These are phyloP conservation scores for Alternaria sp. DNA, from an alignment of 2,329 filamentous ascomycete species.

Conservation along the genomic window DNA sequence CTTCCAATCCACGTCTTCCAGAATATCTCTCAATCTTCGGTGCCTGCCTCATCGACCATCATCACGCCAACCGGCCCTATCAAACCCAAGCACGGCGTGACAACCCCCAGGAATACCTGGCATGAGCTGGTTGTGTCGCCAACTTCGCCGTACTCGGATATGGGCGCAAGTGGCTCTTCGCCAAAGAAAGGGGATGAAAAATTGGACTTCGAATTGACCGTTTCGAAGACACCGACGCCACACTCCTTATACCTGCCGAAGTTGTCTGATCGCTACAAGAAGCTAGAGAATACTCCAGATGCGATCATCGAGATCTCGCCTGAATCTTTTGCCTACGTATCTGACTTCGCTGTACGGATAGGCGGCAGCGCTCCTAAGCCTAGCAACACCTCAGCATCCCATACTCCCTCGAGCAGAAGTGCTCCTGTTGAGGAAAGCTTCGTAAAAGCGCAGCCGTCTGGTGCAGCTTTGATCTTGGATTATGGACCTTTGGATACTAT, in stretches of 20 bases:
- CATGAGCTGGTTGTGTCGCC: constrained; percentile 54
- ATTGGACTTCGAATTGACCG: constrained; percentile 86
- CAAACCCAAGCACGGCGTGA: constrained; percentile 48
- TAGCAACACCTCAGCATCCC: constrained; percentile 49
- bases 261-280: constrained; percentile 77
- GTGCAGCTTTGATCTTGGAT: constrained; percentile 93
- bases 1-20: constrained; percentile 96
- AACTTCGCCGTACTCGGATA: constrained; percentile 51
- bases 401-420: constrained; percentile 25
- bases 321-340: constrained; percentile 78
- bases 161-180: constrained; percentile 29
- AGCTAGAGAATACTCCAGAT: constrained; percentile 69
- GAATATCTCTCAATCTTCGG: constrained; percentile 62
- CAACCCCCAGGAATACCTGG: constrained; percentile 48
- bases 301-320: constrained; percentile 90
- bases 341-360: constrained; percentile 83
- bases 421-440: constrained; percentile 27
- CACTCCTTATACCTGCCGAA: constrained; percentile 86
- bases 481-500: constrained; percentile 83
- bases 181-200: constrained; percentile 31
- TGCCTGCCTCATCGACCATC: constrained; percentile 49
- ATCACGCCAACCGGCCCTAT: constrained; percentile 58
- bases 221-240: constrained; percentile 76
- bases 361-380: constrained; percentile 63
- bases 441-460: constrained; percentile 69